Percentiles rank a stretch among this genome's conserved stretches.
These are phyloP conservation scores for Besnoitia besnoiti DNA, from an alignment of 169 alveolate genomes.

Conservation along the genomic window DNA sequence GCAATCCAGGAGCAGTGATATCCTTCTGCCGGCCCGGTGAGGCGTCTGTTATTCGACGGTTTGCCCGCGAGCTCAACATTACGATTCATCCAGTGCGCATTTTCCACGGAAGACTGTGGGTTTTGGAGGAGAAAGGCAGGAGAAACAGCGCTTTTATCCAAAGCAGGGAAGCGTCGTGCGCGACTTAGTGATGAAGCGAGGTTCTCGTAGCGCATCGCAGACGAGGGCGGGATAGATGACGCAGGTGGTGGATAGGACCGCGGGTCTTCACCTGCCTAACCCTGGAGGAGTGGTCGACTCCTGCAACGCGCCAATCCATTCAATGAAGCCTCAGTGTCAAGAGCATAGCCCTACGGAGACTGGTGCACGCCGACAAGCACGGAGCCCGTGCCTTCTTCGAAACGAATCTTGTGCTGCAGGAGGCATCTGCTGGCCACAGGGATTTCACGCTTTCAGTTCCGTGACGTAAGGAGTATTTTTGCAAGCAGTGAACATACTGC, in stretches of 20 bases:
- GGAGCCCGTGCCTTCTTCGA: too few species aligned
- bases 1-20: neutral
- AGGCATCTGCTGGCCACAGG: too few species aligned
- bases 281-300: too few species aligned
- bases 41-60: neutral
- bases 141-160: neutral
- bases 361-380: too few species aligned
- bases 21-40: neutral
- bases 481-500: too few species aligned
- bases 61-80: neutral
- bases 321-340: too few species aligned
- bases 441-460: too few species aligned
- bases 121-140: neutral
- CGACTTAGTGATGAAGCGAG: neutral
- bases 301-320: too few species aligned
- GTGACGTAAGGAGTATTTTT: too few species aligned
- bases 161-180: neutral
- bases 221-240: neutral
- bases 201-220: neutral
- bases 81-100: neutral
- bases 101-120: slow-evolving; percentile 4
- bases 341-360: too few species aligned
- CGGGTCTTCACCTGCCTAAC: too few species aligned
- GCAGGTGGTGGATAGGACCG: neutral
- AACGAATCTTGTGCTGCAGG: too few species aligned